Base-by-base conservation (phyloP, 495 filamentous ascomycete genomes). In the Neurospora sp. region DNA sequence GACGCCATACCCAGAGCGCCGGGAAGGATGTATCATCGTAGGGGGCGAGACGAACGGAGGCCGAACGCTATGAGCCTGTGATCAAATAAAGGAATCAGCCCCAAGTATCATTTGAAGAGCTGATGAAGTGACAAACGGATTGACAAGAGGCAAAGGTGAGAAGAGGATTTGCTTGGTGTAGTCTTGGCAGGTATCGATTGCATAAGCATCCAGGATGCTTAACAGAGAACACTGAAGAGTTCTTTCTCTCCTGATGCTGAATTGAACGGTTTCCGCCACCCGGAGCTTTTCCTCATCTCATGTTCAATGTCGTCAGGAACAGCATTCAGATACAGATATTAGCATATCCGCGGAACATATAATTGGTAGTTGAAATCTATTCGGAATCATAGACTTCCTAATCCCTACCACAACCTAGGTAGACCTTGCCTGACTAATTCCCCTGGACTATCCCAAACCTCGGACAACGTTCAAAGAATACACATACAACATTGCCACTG, bases 1-100 rank as follows among this genome's bases (percentile, higher is more conserved):
- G 77, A 75, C 77, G 74, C 73, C 76, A 79, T 79, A 39, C 40
- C 40, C 40, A 44, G 31, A 38, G 35, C 70, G 16, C 3, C n/a
- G 37, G 17, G 17, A 12, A 71, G 39, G 6, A 31, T 17, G 22
- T 35, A 35, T 59, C 6, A 9, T 16, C 27, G 27, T 27, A 4
- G 27, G 27, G 14, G 14, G 53, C 53, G 27, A 65, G 27, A 35
- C 22, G 12, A 65, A 65, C 27, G 12, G 12, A 35, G 3, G 27
- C 4, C 4, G 41, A 44, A 44, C 1, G 41, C 16, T 44, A 17
- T 5, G 41, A 17, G 17, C 16, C 7, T 44, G 41, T 17, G 6
- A 31, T 16, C 5, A 35, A 14, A 61, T 61, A 10, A 27, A 27
- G 5, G 3, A 27, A 22, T 12, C 20, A 59, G 2, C 48, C 48